Percentiles rank a stretch among this genome's conserved stretches.
These are phyloP conservation scores for Gossypium thurberi DNA, from an alignment of 345 rosid genomes.

Conservation along the genomic window DNA sequence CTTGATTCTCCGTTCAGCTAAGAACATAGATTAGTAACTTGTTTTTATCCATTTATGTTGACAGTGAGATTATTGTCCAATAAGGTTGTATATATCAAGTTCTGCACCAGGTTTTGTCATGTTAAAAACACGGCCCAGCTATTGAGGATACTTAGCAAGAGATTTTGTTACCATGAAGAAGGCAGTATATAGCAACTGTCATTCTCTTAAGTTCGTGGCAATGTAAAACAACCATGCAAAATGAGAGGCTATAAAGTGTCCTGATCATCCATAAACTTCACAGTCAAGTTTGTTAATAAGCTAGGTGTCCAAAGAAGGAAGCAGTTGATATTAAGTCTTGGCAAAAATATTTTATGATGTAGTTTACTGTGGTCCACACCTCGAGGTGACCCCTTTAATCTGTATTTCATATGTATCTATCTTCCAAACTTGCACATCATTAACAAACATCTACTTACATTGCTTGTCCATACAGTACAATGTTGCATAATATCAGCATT, in stretches of 20 bases:
- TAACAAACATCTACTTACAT: not conserved
- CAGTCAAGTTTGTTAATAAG: not conserved
- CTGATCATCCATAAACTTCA: conserved; percentile 1
- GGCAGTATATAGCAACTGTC: not conserved
- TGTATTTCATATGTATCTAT: not conserved
- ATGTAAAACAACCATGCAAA: not conserved
- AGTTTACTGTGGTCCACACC: not conserved
- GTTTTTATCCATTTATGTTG: not conserved
- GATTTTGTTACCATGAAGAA: not conserved
- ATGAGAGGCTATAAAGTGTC: not conserved
- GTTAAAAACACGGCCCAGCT: not conserved
- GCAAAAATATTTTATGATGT: not conserved
- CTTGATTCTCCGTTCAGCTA: not conserved
- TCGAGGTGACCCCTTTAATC: not conserved
- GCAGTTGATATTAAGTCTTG: not conserved
- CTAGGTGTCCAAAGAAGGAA: not conserved
- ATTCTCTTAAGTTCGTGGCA: not conserved
- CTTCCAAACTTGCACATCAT: not conserved
- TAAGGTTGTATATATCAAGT: not conserved
- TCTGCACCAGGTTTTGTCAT: not conserved
- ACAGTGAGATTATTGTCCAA: not conserved
- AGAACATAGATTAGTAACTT: not conserved
- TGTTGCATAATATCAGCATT: not conserved
- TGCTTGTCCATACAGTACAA: not conserved
- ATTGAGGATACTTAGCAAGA: not conserved